A percentile compares a stretch with the other conserved stretches of the same genome.
Conservation (phyloP, 345 rosid species). For the Carallia pectinifolia region DNA sequence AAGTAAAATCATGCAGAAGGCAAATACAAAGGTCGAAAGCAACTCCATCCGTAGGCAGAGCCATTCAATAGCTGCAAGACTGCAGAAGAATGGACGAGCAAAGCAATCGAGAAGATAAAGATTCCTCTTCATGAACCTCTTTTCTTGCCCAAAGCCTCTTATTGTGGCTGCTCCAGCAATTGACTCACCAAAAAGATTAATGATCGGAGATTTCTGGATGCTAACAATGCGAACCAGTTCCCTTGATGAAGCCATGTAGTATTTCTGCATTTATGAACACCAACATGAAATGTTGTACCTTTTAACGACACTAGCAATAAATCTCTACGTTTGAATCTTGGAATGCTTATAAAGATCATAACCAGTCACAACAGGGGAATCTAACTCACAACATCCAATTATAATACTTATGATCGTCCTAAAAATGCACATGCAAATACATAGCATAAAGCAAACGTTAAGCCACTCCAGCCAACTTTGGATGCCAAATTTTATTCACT, state of each 20-base stretch:
- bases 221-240: slow-evolving; percentile 98
- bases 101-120: slow-evolving; percentile 98
- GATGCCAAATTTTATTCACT: background rate
- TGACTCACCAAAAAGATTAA: slow-evolving; percentile 96
- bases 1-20: slow-evolving; percentile 97
- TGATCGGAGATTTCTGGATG: slow-evolving; percentile 96
- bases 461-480: background rate
- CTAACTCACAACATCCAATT: background rate
- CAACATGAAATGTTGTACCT: background rate
- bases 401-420: background rate
- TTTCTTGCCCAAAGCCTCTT: slow-evolving; percentile 98
- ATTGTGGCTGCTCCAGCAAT: slow-evolving; percentile 99
- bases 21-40: slow-evolving; percentile 91
- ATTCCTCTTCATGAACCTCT: slow-evolving; percentile 95
- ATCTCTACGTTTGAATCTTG: background rate
- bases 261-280: slow-evolving; percentile 61
- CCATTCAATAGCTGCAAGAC: slow-evolving; percentile 99
- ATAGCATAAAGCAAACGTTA: background rate
- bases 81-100: slow-evolving; percentile 96
- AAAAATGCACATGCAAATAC: background rate
- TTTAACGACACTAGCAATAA: background rate
- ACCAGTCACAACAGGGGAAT: background rate
- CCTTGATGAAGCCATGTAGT: slow-evolving; percentile 99
- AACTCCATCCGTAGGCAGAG: slow-evolving; percentile 98
- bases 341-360: too few relatives aligned